Conservation (phyloP, 2,329 filamentous ascomycete species). For the Fusarium ramigenum region DNA sequence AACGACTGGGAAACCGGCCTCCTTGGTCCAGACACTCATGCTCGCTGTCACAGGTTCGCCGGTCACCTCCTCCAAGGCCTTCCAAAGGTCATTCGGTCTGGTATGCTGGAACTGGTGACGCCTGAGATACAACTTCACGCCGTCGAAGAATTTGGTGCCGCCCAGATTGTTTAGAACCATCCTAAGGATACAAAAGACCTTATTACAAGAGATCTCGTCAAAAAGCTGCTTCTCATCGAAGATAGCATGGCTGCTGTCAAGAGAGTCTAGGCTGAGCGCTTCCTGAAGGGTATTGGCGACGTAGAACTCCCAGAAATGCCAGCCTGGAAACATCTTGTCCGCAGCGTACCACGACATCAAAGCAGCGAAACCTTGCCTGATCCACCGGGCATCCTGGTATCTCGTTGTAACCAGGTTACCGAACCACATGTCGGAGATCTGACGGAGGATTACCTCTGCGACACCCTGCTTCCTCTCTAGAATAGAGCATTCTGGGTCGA, state of each 20-base stretch:
- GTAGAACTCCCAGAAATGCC: background rate
- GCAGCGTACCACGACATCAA: background rate
- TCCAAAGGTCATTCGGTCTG: background rate
- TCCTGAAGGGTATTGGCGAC: background rate
- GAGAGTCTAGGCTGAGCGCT: background rate
- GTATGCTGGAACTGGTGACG: background rate
- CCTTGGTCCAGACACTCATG: background rate
- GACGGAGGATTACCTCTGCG: background rate
- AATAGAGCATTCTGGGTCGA: background rate
- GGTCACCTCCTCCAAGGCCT: background rate
- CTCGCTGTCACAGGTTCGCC: fast-evolving
- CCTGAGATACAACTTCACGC: background rate
- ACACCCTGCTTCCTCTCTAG: fast-evolving
- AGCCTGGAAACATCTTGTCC: background rate
- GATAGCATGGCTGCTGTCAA: background rate
- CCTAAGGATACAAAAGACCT: background rate
- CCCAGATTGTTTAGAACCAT: background rate
- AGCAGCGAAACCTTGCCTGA: background rate
- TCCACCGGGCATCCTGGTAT: background rate
- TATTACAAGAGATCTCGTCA: background rate
- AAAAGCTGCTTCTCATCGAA: too few relatives aligned
- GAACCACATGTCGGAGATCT: background rate
- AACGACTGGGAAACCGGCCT: background rate
- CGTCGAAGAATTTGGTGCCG: background rate
- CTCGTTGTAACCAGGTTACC: background rate